Conservation (phyloP, 306 rosid genomes). For the Crataegus laevigata region DNA sequence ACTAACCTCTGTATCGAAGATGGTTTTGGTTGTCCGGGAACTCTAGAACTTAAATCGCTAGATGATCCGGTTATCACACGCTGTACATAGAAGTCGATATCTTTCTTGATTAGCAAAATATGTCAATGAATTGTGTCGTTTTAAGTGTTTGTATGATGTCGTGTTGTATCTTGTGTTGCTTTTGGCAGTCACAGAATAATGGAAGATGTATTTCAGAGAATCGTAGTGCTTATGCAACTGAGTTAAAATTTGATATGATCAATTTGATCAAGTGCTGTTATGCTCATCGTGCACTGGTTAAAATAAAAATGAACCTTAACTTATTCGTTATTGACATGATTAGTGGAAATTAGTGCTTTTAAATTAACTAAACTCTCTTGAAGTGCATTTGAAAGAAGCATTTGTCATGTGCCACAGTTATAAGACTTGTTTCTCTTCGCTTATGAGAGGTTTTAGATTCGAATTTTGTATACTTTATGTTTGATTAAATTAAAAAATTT, state of each 20-base stretch:
- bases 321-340: not conserved
- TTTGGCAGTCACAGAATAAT: not conserved
- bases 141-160: not conserved
- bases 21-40: not conserved
- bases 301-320: not conserved
- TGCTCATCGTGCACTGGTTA: not conserved
- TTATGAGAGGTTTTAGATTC: too few relatives aligned
- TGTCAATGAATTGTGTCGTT: not conserved
- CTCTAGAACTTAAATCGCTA: conserved; percentile 6
- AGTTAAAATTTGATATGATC: not conserved
- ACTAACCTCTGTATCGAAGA: not conserved
- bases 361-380: too few relatives aligned
- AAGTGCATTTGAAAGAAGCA: not conserved
- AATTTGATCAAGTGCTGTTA: not conserved
- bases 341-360: not conserved
- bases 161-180: not conserved
- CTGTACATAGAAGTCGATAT: conserved; percentile 40
- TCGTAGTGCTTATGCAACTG: not conserved
- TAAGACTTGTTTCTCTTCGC: too few relatives aligned
- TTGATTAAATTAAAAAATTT: too few relatives aligned
- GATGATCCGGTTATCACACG: not conserved
- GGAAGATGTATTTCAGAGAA: not conserved
- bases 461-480: too few relatives aligned
- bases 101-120: not conserved
- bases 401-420: not conserved